Evolutionary conservation across 192 early-diverging fungal species (phyloP).

Genomic region (Phycomyces nitens): DNA sequence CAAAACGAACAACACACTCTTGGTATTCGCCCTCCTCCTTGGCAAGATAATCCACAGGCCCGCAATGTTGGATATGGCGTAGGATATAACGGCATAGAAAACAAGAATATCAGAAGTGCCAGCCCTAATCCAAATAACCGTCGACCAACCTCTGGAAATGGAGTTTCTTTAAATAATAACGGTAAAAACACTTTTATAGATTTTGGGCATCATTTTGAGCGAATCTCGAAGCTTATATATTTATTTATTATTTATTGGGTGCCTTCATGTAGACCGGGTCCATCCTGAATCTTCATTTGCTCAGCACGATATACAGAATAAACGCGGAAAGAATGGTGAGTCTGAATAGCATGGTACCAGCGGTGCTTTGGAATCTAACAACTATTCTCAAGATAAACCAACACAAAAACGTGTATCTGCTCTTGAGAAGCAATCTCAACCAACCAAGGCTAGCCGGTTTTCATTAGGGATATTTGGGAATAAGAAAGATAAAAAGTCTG

Average conservation of each 20-base stretch:
- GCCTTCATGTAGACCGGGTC: no score
- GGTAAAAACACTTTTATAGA: no score
- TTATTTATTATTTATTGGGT: no score
- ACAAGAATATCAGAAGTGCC: neutral
- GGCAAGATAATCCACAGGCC: neutral
- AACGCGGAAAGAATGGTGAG: neutral
- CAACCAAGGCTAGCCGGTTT: slow-evolving; percentile 8
- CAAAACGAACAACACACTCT: slow-evolving; percentile 4
- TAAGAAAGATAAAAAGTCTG: slow-evolving; percentile 13
- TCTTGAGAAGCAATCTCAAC: neutral
- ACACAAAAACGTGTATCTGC: neutral
- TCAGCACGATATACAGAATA: neutral
- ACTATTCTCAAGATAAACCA: neutral
- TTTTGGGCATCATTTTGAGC: no score
- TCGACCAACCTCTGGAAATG: no score
- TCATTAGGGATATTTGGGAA: slow-evolving; percentile 21
- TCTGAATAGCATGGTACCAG: no score
- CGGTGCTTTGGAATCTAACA: slow-evolving; percentile 1
- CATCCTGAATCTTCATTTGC: no score
- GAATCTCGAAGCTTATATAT: no score
- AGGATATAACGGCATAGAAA: neutral
- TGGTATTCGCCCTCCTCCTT: slow-evolving; percentile 24
- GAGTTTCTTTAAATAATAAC: no score
- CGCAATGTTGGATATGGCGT: neutral
- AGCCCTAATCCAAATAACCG: neutral